phyloP scores from a whole-genome alignment of 331 rosid species.

The Acacia pycnantha region DNA sequence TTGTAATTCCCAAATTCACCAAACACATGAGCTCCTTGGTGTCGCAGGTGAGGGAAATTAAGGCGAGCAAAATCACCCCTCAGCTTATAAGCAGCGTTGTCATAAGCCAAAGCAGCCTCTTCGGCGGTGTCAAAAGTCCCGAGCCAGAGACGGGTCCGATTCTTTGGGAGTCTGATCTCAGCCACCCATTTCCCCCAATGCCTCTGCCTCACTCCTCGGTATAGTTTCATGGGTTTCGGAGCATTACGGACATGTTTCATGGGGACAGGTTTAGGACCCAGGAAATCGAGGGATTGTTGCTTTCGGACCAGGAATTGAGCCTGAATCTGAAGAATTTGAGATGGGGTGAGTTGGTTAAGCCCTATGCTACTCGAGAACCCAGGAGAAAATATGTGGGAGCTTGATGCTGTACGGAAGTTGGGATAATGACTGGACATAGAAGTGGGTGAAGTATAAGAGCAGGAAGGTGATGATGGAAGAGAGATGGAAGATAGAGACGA shows the following conservation, averaged over 20 bases:
- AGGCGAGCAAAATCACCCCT: slow-evolving; percentile 69
- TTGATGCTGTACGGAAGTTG: slow-evolving; percentile 29
- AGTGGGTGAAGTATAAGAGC: slow-evolving; percentile 22
- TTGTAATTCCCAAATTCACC: slow-evolving; percentile 47
- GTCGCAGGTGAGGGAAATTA: slow-evolving; percentile 63
- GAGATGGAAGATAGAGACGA: slow-evolving; percentile 12
- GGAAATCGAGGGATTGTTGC: slow-evolving; percentile 31
- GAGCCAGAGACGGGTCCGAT: slow-evolving; percentile 78
- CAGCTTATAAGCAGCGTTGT: slow-evolving; percentile 64
- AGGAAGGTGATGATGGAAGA: slow-evolving; percentile 5
- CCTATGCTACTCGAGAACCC: slow-evolving; percentile 43
- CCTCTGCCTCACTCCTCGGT: slow-evolving; percentile 71
- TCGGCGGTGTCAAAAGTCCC: slow-evolving; percentile 75
- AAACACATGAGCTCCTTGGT: slow-evolving; percentile 44
- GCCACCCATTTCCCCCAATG: slow-evolving; percentile 92
- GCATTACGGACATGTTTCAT: slow-evolving; percentile 48
- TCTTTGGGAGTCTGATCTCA: slow-evolving; percentile 77
- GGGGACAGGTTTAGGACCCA: slow-evolving; percentile 46
- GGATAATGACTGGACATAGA: slow-evolving; percentile 29
- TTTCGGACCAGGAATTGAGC: slow-evolving; percentile 52
- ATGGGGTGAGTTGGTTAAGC: slow-evolving; percentile 73
- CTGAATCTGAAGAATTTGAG: slow-evolving; percentile 78
- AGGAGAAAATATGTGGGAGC: slow-evolving; percentile 36
- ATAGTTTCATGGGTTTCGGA: slow-evolving; percentile 49
- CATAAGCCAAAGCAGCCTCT: slow-evolving; percentile 76